Base-by-base conservation (phyloP, 331 rosid genomes). In the Malus hybrid region DNA sequence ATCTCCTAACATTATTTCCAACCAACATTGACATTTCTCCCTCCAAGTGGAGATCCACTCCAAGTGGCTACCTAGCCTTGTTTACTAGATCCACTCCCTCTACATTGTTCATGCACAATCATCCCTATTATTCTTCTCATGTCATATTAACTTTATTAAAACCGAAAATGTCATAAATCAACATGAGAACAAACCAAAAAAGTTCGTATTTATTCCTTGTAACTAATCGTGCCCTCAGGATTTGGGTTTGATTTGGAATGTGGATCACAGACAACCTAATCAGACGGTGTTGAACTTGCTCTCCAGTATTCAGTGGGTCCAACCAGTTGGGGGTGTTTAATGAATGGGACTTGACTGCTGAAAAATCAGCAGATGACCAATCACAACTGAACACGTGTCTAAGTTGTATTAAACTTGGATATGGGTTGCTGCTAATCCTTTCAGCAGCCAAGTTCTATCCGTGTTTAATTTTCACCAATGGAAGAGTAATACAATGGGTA, bases 1-100 rank as follows among this genome's bases (percentile, higher is more conserved):
- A 3, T 63, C 68, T 39, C 32, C 61, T 71, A 9, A 9, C 81
- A 81, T 70, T 57, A 81, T 83, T 82, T 80, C 84, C 88, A 75
- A 77, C 80, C 60, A 70, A 82, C 73, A 84, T 71, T 79, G 87
- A 84, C 84, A 78, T 77, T 79, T 87, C 87, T 64, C 79, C 68
- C 79, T 53, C 44, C 88, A 80, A 82, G 80, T 87, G 86, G 90
- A 56, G 19, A 16, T 19, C 20, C 5, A 15, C 79, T 69, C 66
- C 70, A 4, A 58, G 29, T 60, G 16, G 30, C 15, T 5, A 12
- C 42, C 50, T 13, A 12, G 19, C 60, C 73, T 36, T 56, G 24
- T 16, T 44, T 12, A 15, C 39, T 0, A 18, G 48, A 28, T 6
- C 15, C 32, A 72, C 44, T 7, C 46, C 28, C 48, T 32, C 66